These are phyloP conservation scores for Pinus tabuliformis DNA, from an alignment of 75 land plant species.

Conservation along the genomic window DNA sequence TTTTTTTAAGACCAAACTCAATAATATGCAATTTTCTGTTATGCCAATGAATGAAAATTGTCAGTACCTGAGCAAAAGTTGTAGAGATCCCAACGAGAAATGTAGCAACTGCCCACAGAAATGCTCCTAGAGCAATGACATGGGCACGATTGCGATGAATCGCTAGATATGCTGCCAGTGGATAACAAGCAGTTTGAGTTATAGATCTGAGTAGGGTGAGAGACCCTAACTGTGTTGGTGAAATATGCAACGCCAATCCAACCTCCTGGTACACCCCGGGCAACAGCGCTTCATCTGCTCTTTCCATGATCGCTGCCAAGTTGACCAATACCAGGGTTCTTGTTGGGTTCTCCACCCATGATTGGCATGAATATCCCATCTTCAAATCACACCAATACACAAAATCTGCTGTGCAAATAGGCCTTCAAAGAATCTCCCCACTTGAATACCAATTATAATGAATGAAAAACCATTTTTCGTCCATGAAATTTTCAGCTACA, in stretches of 20 bases:
- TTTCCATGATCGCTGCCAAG: constrained; percentile 78
- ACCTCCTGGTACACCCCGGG: constrained; percentile 84
- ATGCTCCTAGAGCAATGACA: constrained; percentile 77
- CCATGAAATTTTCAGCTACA: no score
- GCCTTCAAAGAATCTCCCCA: no score
- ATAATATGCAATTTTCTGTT: no score
- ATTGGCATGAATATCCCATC: no score
- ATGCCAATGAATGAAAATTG: no score
- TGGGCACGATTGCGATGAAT: constrained; percentile 56
- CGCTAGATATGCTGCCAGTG: constrained; percentile 69
- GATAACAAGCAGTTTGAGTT: constrained; percentile 68
- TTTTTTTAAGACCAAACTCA: no score
- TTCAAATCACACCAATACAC: no score
- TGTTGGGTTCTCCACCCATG: no score
- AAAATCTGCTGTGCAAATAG: no score
- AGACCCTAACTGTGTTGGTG: constrained; percentile 65
- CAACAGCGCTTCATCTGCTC: constrained; percentile 79
- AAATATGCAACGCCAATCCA: constrained; percentile 58
- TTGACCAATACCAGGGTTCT: constrained; percentile 68
- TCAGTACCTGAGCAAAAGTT: constrained; percentile 64
- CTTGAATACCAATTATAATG: no score
- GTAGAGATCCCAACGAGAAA: constrained; percentile 72
- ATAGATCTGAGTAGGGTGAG: constrained; percentile 74
- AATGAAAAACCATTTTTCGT: no score
- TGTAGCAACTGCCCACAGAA: constrained; percentile 86